Evolutionary conservation across 805 yeast species (phyloP).

Genomic region (Wickerhamiella sorbophila): DNA sequence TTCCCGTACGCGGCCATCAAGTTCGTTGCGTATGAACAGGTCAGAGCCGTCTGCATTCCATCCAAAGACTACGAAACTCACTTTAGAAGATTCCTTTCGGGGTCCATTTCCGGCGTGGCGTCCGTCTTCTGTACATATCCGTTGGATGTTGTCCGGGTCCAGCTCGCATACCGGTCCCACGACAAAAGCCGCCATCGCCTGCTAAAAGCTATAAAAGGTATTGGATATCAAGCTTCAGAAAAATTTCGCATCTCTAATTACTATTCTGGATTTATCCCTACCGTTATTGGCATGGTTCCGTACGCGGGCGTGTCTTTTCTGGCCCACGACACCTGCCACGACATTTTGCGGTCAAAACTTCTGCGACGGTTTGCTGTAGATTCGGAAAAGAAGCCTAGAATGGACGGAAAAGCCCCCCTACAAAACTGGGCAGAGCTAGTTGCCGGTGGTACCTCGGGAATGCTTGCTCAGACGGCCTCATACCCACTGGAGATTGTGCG

Average conservation of each 20-base stretch:
- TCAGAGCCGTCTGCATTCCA: conserved; percentile 67
- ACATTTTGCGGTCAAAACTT: conserved; percentile 51
- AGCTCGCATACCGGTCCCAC: conserved; percentile 78
- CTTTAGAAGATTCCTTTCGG: conserved; percentile 66
- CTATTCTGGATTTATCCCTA: conserved; percentile 88
- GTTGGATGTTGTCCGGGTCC: conserved; percentile 73
- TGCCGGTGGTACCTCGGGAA: conserved; percentile 95
- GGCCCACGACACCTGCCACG: conserved; percentile 86
- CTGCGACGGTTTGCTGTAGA: conserved; percentile 35
- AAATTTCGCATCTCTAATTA: conserved; percentile 40
- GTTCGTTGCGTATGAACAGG: conserved; percentile 91
- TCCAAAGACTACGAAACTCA: conserved; percentile 63
- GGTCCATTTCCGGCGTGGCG: conserved; percentile 77
- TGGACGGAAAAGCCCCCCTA: conserved; percentile 42
- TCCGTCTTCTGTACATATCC: conserved; percentile 88
- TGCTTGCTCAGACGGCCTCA: conserved; percentile 89
- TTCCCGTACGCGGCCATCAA: conserved; percentile 97
- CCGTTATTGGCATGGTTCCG: conserved; percentile 90
- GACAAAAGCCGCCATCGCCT: conserved; percentile 19
- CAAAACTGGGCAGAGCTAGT: conserved; percentile 81
- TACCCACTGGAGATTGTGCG: conserved; percentile 93
- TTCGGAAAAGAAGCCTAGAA: conserved; percentile 22
- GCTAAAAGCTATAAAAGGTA: conserved; percentile 19
- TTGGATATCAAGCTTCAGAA: conserved; percentile 19
- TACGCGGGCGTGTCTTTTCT: conserved; percentile 96